phyloP scores from a whole-genome alignment of 179 eudicot genomes.

The Corrigiola litoralis region DNA sequence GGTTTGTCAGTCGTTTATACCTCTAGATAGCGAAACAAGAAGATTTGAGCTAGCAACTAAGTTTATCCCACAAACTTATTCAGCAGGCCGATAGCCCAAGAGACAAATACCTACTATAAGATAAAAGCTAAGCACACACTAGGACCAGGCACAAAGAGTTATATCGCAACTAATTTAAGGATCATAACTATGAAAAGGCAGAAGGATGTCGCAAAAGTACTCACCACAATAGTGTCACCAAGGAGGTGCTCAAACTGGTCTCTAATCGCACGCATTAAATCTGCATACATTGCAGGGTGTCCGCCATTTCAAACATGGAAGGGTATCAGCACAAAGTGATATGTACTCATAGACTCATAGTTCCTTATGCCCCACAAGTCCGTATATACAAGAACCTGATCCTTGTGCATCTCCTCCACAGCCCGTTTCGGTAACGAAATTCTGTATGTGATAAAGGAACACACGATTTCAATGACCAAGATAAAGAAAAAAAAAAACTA shows the following conservation, averaged over 20 bases:
- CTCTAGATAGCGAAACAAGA: too few relatives aligned
- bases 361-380: constrained; percentile 98
- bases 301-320: constrained; percentile 88
- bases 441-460: constrained; percentile 27
- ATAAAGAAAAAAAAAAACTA: background rate
- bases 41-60: too few relatives aligned
- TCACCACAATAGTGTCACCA: constrained; percentile 91
- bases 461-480: background rate
- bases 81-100: too few relatives aligned
- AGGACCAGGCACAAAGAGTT: too few relatives aligned
- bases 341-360: constrained; percentile 71
- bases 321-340: constrained; percentile 74
- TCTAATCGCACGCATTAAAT: constrained; percentile 82
- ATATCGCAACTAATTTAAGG: too few relatives aligned
- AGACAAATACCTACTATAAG: too few relatives aligned
- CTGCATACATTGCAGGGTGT: constrained; percentile 90
- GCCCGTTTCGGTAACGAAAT: constrained; percentile 94
- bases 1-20: too few relatives aligned
- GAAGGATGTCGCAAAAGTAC: too few relatives aligned
- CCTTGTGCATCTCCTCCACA: constrained; percentile 71
- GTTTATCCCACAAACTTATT: too few relatives aligned
- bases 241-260: constrained; percentile 70
- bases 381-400: constrained; percentile 84
- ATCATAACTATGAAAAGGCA: too few relatives aligned
- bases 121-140: too few relatives aligned